Percentiles rank a stretch among this genome's conserved stretches.
Evolutionary conservation across 2,329 filamentous ascomycete species (phyloP).

Genomic region (Rachicladosporium sp.): DNA sequence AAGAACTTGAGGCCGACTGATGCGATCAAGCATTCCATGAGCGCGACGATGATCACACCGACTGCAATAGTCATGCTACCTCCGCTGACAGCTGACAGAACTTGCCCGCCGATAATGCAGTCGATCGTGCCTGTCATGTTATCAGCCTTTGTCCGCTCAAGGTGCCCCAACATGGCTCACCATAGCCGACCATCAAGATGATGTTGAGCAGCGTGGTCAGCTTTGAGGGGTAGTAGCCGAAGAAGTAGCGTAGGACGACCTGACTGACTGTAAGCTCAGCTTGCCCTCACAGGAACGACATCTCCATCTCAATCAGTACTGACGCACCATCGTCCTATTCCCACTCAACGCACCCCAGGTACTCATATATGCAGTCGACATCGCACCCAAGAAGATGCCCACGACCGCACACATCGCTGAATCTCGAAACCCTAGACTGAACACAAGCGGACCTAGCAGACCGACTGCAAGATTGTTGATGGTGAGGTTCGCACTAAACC

Average conservation of each 20-base stretch:
- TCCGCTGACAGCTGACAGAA: constrained; percentile 30
- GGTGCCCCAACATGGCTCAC: constrained; percentile 4
- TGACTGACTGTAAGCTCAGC: background rate
- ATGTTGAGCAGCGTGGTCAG: constrained; percentile 29
- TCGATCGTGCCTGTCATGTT: constrained; percentile 23
- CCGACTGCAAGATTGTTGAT: constrained; percentile 30
- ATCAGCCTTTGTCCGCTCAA: too few species aligned
- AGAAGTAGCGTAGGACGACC: constrained; percentile 28
- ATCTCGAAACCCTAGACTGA: constrained; percentile 29
- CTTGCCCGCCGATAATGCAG: constrained; percentile 31
- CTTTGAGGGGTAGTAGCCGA: constrained; percentile 33
- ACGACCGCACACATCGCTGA: constrained; percentile 27
- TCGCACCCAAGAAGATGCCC: constrained; percentile 24
- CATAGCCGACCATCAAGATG: constrained; percentile 31
- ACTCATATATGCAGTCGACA: constrained; percentile 29
- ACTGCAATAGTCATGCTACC: constrained; percentile 27
- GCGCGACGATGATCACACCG: constrained; percentile 23
- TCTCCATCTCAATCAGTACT: too few species aligned
- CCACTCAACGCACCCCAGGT: constrained; percentile 31
- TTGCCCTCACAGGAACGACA: too few species aligned
- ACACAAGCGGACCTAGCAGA: constrained; percentile 29
- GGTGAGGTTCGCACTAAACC: constrained; percentile 10
- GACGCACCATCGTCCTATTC: constrained; percentile 27
- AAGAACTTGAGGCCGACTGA: constrained; percentile 27
- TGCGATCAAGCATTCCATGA: constrained; percentile 20